Percentiles rank a stretch among this genome's conserved stretches.
Evolutionary conservation across 2,329 filamentous ascomycete species (phyloP).

Genomic region (Monilinia fructigena): DNA sequence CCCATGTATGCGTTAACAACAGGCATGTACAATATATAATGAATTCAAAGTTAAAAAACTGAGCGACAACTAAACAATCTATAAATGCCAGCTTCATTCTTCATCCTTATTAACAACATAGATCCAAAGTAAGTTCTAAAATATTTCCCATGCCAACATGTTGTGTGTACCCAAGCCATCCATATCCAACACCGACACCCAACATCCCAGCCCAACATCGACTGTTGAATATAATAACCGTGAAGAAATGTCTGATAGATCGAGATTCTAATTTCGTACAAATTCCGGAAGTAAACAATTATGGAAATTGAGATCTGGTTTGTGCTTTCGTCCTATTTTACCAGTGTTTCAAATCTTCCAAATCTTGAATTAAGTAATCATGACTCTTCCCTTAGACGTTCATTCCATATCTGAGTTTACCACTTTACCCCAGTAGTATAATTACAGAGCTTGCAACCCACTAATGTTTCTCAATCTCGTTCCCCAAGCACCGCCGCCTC

Average conservation of each 20-base stretch:
- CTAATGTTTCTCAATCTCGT: slow-evolving; percentile 44
- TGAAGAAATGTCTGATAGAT: neutral
- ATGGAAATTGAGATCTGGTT: neutral
- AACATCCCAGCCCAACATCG: neutral
- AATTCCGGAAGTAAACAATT: neutral
- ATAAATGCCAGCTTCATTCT: neutral
- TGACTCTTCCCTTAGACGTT: neutral
- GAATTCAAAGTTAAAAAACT: neutral
- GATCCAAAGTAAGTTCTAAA: neutral
- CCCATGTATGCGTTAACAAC: neutral
- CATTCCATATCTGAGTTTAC: neutral
- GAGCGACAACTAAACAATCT: neutral
- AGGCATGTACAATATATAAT: neutral
- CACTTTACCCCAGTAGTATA: neutral
- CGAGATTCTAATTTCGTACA: neutral
- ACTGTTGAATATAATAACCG: neutral
- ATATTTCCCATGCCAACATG: neutral
- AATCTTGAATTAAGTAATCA: neutral
- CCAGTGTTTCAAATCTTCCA: neutral
- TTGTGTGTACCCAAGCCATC: neutral
- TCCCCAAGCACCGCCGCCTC: slow-evolving; percentile 34
- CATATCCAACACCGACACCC: neutral
- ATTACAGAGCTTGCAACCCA: slow-evolving; percentile 26
- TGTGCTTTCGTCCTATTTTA: neutral
- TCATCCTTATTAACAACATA: neutral